These are phyloP conservation scores for Posidonia oceanica DNA, from an alignment of 116 monocot species.

Conservation along the genomic window DNA sequence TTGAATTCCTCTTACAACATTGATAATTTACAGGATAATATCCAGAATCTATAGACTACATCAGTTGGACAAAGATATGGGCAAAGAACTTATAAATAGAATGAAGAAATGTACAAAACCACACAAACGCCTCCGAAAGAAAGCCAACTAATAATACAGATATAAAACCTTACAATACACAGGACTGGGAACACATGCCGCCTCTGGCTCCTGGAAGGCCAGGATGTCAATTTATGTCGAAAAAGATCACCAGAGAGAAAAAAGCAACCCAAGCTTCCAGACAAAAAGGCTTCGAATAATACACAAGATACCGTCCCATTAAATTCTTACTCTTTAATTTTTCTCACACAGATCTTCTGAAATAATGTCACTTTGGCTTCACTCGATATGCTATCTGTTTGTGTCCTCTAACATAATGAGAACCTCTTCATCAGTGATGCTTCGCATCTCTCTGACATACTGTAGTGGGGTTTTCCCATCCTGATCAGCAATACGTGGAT, in stretches of 20 bases:
- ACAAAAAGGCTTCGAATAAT: neutral
- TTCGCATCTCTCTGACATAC: slow-evolving; percentile 38
- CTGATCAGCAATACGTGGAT: slow-evolving; percentile 32
- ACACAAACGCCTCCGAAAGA: neutral
- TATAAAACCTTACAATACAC: neutral
- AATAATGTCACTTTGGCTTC: neutral
- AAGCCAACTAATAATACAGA: neutral
- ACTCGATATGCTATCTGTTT: slow-evolving; percentile 7
- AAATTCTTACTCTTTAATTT: neutral
- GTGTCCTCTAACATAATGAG: slow-evolving; percentile 23
- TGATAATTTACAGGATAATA: too few relatives aligned
- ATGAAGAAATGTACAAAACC: slow-evolving; percentile 8
- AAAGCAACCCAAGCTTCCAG: slow-evolving; percentile 2
- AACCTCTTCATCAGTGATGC: slow-evolving; percentile 48
- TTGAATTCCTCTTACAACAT: too few relatives aligned
- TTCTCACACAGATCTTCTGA: neutral
- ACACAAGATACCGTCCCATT: neutral
- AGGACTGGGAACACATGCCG: neutral
- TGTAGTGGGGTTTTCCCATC: slow-evolving; percentile 60
- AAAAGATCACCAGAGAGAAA: neutral
- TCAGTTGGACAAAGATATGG: neutral
- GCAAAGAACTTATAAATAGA: neutral
- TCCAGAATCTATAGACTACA: neutral
- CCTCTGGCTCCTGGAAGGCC: neutral
- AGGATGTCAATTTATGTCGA: neutral